Evolutionary conservation across 768 basidiomycete species (phyloP).

Genomic region (Podaxis sp.): DNA sequence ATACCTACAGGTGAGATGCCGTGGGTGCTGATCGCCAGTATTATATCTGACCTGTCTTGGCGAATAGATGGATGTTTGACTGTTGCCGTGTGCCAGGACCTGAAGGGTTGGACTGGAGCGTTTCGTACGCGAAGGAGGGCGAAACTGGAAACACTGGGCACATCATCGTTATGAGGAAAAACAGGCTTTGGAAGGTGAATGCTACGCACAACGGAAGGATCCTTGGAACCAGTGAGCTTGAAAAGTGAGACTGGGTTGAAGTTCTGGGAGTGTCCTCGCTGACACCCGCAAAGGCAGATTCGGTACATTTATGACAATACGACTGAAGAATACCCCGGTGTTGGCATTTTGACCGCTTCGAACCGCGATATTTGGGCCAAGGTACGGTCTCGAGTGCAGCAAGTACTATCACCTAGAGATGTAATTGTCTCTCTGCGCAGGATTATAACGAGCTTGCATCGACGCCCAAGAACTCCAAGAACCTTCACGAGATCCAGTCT

Average conservation of each 20-base stretch:
- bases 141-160: constrained; percentile 67
- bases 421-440: constrained; percentile 25
- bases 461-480: constrained; percentile 54
- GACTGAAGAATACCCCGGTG: constrained; percentile 56
- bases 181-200: constrained; percentile 79
- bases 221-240: constrained; percentile 60
- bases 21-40: neutral
- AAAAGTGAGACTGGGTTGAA: constrained; percentile 38
- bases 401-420: neutral
- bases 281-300: constrained; percentile 55
- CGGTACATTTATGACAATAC: constrained; percentile 68
- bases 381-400: constrained; percentile 30
- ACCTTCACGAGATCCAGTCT: constrained; percentile 74
- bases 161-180: constrained; percentile 81
- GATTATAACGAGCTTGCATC: constrained; percentile 61
- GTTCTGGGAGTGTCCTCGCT: neutral
- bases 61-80: constrained; percentile 84
- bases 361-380: constrained; percentile 90
- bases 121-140: constrained; percentile 55
- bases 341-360: constrained; percentile 74
- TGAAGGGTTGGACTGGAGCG: constrained; percentile 73
- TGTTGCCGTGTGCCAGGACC: constrained; percentile 77
- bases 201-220: constrained; percentile 50
- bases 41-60: constrained; percentile 1
- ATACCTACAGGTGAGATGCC: constrained; percentile 63